Conservation (phyloP, 2,329 filamentous ascomycete genomes). For the Penicillium sp. region DNA sequence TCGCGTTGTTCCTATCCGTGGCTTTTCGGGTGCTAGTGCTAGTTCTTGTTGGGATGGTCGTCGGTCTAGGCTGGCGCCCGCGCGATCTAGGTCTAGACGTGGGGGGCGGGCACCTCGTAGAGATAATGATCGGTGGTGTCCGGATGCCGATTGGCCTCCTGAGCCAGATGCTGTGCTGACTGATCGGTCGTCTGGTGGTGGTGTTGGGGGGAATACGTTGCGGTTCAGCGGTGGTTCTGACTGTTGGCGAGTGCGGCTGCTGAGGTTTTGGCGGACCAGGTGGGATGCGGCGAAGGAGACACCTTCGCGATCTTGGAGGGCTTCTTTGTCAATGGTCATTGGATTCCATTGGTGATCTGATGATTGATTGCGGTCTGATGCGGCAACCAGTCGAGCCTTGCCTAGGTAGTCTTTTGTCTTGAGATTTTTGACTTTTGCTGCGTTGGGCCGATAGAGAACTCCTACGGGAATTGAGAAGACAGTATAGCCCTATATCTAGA, state of each 20-base stretch:
- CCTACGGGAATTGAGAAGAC: slow-evolving; percentile 98
- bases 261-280: slow-evolving; percentile 80
- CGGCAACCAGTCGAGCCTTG: slow-evolving; percentile 89
- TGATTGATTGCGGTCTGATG: slow-evolving; percentile 67
- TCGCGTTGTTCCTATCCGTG: slow-evolving; percentile 48
- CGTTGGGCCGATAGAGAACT: slow-evolving; percentile 90
- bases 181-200: slow-evolving; percentile 84
- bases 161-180: slow-evolving; percentile 32
- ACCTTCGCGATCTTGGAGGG: slow-evolving; percentile 75
- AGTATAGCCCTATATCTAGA: slow-evolving; percentile 72
- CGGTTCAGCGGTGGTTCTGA: slow-evolving; percentile 77
- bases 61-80: slow-evolving; percentile 35
- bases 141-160: slow-evolving; percentile 17
- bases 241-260: slow-evolving; percentile 72
- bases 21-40: slow-evolving; percentile 31
- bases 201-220: slow-evolving; percentile 94
- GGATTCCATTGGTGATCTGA: slow-evolving; percentile 75
- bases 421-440: slow-evolving; percentile 96
- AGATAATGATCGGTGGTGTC: slow-evolving; percentile 45
- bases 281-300: slow-evolving; percentile 92
- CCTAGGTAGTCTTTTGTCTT: slow-evolving; percentile 98
- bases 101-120: slow-evolving; percentile 48
- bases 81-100: slow-evolving; percentile 44
- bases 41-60: slow-evolving; percentile 16
- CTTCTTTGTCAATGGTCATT: slow-evolving; percentile 61